Evolutionary conservation across 768 basidiomycete species (phyloP).

Genomic region (Trametes punicea): DNA sequence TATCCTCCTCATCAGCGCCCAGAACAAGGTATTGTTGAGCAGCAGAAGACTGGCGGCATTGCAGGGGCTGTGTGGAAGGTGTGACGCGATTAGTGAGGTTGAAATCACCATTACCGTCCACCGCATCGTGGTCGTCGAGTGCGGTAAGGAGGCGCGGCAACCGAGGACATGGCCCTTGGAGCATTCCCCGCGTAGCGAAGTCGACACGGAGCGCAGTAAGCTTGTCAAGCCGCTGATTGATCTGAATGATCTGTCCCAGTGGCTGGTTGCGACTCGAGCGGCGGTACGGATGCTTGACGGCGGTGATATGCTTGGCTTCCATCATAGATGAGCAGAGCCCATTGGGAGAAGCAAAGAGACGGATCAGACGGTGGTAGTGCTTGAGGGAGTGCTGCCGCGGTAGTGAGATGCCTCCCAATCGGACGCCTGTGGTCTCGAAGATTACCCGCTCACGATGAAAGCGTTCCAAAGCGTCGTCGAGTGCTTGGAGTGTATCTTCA

Average conservation of each 20-base stretch:
- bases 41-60: too few species aligned
- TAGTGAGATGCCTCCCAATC: slow-evolving; percentile 20
- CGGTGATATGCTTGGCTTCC: slow-evolving; percentile 27
- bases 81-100: too few species aligned
- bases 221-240: slow-evolving; percentile 27
- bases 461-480: slow-evolving; percentile 13
- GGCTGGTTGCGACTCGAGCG: slow-evolving; percentile 21
- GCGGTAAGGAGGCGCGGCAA: too few species aligned
- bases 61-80: too few species aligned
- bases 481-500: neutral
- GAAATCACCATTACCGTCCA: too few species aligned
- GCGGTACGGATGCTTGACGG: slow-evolving; percentile 28
- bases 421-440: slow-evolving; percentile 18
- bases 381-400: slow-evolving; percentile 23
- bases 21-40: too few species aligned
- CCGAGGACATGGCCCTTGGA: neutral
- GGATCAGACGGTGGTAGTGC: slow-evolving; percentile 22
- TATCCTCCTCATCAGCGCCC: too few species aligned
- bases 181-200: slow-evolving; percentile 19
- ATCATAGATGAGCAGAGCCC: slow-evolving; percentile 29
- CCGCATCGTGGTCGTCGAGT: too few species aligned
- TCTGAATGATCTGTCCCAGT: slow-evolving; percentile 24
- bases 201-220: slow-evolving; percentile 22
- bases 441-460: slow-evolving; percentile 20
- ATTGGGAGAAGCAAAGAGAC: slow-evolving; percentile 24